Evolutionary conservation across 23 red algal genomes (phyloP), one percentile per base, ranked within the genome.

Genomic region (Gracilaria vermiculophylla): DNA sequence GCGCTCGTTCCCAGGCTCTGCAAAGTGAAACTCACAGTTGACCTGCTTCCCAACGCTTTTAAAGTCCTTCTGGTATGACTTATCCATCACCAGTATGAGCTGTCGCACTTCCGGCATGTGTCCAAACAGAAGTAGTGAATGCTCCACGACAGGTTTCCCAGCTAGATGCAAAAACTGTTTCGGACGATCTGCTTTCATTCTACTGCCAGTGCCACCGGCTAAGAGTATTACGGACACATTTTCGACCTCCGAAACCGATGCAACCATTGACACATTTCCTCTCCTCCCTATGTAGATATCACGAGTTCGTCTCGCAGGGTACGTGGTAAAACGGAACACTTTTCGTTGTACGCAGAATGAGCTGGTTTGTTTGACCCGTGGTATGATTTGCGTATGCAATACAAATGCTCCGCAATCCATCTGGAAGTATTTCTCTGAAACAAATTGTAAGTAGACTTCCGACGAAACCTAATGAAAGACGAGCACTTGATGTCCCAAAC

Each of bases 1-100:
- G 19, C 97, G 86, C 75, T 99, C 97, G n/a, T 89, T 42, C n/a
- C 97, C 97, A 23, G 97, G 97, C 50, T 82, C 65, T 17, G 97
- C 97, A 57, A 95, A 95, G 11, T 36, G 43, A 28, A 98, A 54
- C 12, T 81, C 62, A 47, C 54, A 71, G 50, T 81, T 41, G 15
- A 80, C 28, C 6, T 53, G 37, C 8, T 85, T 66, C 29, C 44
- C 23, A 42, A 41, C 33, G 17, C 34, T 4, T 42, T 69, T 48
- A 50, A 93, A 91, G 8, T 44, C 70, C 10, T 66, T 32, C 11
- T 74, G 90, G 62, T 90, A 94, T 5, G 78, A 45, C 27, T 52
- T 47, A 25, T 94, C 92, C 40, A 99, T 44, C 14, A 99, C 97
- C 44, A 99, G 32, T 39, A 89, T 88, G 16, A 98, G 29, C 41